A percentile compares a stretch with the other conserved stretches of the same genome.
These are phyloP conservation scores for Mycena crocata DNA, from an alignment of 768 basidiomycete species.

Conservation along the genomic window DNA sequence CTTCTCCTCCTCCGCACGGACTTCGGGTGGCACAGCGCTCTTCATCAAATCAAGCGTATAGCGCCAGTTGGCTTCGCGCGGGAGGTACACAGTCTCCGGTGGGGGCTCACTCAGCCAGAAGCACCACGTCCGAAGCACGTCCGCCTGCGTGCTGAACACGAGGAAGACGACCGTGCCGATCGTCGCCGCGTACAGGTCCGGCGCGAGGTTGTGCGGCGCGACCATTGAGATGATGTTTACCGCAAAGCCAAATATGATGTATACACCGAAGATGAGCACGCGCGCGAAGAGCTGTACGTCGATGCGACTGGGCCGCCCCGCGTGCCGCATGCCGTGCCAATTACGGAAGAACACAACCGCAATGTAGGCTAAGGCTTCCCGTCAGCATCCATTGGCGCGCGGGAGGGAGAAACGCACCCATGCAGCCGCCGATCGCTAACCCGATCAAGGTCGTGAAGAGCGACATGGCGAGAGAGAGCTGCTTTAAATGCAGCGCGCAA, in stretches of 20 bases:
- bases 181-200: constrained; percentile 49
- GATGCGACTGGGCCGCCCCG: constrained; percentile 39
- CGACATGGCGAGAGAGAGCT: constrained; percentile 40
- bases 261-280: constrained; percentile 48
- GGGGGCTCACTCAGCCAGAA: constrained; percentile 39
- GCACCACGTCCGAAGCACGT: constrained; percentile 48
- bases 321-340: constrained; percentile 45
- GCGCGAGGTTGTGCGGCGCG: constrained; percentile 33
- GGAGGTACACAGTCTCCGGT: constrained; percentile 5
- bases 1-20: neutral
- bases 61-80: constrained; percentile 21
- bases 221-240: constrained; percentile 45
- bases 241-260: constrained; percentile 46
- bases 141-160: constrained; percentile 52
- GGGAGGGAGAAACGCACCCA: constrained; percentile 41
- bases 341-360: constrained; percentile 44
- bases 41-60: constrained; percentile 16
- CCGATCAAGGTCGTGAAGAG: constrained; percentile 43
- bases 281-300: constrained; percentile 45
- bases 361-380: constrained; percentile 45
- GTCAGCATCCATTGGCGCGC: too few species aligned
- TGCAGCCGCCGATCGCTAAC: constrained; percentile 41
- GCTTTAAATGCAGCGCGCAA: constrained; percentile 40
- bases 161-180: constrained; percentile 50
- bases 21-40: constrained; percentile 10